Percentiles rank a stretch among this genome's conserved stretches.
Conservation (phyloP, 2,329 filamentous ascomycete genomes). For the Triangularia verruculosa region DNA sequence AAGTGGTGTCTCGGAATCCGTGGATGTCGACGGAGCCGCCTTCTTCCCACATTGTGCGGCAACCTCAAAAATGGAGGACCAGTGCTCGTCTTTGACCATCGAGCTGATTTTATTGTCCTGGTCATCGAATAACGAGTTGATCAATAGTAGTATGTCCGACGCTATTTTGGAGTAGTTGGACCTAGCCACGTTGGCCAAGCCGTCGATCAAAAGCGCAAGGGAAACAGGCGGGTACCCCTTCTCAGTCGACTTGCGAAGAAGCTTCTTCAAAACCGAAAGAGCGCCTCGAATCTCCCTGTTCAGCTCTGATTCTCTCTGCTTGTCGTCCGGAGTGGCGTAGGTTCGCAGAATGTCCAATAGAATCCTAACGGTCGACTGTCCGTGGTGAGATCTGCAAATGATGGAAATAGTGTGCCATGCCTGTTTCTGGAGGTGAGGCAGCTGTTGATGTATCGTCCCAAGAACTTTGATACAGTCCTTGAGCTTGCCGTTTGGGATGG, state of each 20-base stretch:
- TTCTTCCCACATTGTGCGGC: constrained; percentile 52
- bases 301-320: constrained; percentile 45
- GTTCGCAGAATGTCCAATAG: constrained; percentile 60
- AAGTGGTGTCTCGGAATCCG: constrained; percentile 25
- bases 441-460: constrained; percentile 67
- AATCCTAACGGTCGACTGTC: constrained; percentile 64
- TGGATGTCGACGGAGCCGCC: constrained; percentile 20
- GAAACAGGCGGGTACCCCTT: constrained; percentile 60
- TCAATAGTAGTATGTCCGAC: constrained; percentile 47
- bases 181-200: constrained; percentile 50
- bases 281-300: constrained; percentile 60
- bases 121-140: constrained; percentile 55
- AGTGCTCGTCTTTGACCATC: constrained; percentile 63
- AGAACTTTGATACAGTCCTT: constrained; percentile 67
- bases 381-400: constrained; percentile 70
- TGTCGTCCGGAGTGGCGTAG: constrained; percentile 32
- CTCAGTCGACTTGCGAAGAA: constrained; percentile 57
- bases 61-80: constrained; percentile 59
- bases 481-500: constrained; percentile 62
- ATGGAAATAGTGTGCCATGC: constrained; percentile 70
- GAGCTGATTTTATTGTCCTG: constrained; percentile 51
- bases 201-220: constrained; percentile 57
- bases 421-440: constrained; percentile 57
- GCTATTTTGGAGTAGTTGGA: constrained; percentile 46
- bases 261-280: constrained; percentile 59